Base-by-base conservation (phyloP, 1,284 basidiomycete species). In the Irpex lacteus region DNA sequence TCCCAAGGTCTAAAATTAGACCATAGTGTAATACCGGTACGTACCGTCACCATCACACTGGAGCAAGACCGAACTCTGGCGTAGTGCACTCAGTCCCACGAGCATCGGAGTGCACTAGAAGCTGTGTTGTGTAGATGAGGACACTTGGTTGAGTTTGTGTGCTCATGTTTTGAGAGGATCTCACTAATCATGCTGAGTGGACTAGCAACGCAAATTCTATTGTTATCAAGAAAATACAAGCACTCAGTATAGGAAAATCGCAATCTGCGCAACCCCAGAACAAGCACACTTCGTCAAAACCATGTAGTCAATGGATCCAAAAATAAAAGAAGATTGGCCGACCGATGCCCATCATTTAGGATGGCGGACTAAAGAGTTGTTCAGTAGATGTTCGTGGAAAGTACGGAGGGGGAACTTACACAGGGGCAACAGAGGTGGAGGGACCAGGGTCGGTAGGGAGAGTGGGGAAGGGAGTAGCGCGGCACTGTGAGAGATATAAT, bases 361-460 rank as follows among this genome's bases (percentile, higher is more conserved):
- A 44, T 9, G 40, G 40, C 8, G 40, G 40, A 44, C 40, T 44
- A 15, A 5, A 15, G 8, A 15, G 40, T 15, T 9, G 40, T 11
- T 44, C 40, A 44, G 40, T 15, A 44, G 11, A 15, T 44, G 40
- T 11, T 15, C 11, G 15, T 15, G 8, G 40, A 44, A 15, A 15
- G 40, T 44, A 15, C 8, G 15, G 15, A 9, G 11, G 15, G 40
- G 15, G 40, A n/a, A 57, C 55, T 57, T 57, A 57, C 55, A 57
- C 55, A 38, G 55, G 55, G n/a, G 55, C 32, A 18, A 57, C 55
- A 18, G 55, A 57, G 26, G 55, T 57, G 13, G 55, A n/a, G 11
- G 55, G 55, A 21, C 55, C 55, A 38, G 55, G 55, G 55, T 57
- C 55, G 18, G 55, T 57, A 13, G 55, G 15, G 55, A 57, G 55